A percentile compares a stretch with the other conserved stretches of the same genome.
These are phyloP conservation scores for Leishmania turanica DNA, from an alignment of 208 protist genomes.

Conservation along the genomic window DNA sequence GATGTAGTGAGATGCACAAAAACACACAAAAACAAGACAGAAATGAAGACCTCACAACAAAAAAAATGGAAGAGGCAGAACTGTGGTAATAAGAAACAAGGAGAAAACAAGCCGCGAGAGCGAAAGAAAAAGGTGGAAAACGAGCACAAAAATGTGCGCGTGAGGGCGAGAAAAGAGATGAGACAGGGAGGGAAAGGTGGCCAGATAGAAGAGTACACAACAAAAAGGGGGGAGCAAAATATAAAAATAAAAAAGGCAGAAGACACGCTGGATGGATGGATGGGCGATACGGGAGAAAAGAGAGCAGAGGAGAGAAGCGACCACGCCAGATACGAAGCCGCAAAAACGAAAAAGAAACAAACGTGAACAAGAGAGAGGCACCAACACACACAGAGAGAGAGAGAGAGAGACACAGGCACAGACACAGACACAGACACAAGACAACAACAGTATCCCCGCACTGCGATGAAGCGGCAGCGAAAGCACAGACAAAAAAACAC, in stretches of 20 bases:
- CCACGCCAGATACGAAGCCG: not conserved
- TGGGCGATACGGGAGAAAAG: not conserved
- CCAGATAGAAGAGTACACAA: not conserved
- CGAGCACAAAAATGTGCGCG: not conserved
- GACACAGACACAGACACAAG: too few relatives aligned
- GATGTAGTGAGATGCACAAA: conserved; percentile 8
- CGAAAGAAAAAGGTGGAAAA: not conserved
- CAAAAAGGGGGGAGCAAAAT: conserved; percentile 1
- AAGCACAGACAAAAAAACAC: not conserved
- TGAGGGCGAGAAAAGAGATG: not conserved
- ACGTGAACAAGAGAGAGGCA: not conserved
- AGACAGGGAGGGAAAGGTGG: not conserved
- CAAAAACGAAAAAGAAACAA: not conserved
- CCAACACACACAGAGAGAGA: not conserved
- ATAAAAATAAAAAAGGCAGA: not conserved
- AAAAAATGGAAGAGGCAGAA: not conserved
- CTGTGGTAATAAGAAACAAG: not conserved
- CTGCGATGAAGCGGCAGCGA: not conserved
- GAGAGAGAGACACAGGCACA: not conserved
- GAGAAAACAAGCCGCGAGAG: not conserved
- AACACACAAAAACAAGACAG: not conserved
- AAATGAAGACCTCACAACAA: not conserved
- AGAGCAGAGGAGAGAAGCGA: not conserved
- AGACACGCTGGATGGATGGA: not conserved
- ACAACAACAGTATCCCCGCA: not conserved